Conservation (phyloP, 345 rosid genomes). For the Iberis pinnata region DNA sequence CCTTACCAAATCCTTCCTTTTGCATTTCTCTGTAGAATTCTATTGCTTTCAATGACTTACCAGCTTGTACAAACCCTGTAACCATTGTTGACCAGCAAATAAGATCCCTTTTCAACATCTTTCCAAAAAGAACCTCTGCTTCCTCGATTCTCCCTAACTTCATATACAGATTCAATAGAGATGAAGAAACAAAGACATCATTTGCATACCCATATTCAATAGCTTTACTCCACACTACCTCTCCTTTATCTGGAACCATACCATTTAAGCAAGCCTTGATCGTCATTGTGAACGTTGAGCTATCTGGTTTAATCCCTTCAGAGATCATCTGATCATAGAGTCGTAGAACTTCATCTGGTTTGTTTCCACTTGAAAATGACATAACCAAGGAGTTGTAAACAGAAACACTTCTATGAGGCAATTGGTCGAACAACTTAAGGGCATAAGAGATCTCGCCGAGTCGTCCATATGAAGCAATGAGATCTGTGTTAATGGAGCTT, state of each 20-base stretch:
- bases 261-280: constrained; percentile 58
- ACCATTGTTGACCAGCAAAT: constrained; percentile 72
- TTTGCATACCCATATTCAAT: constrained; percentile 45
- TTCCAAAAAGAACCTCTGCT: constrained; percentile 46
- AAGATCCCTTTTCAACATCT: constrained; percentile 51
- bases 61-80: constrained; percentile 47
- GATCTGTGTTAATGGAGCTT: constrained; percentile 18
- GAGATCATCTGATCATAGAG: constrained; percentile 46
- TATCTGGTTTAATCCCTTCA: constrained; percentile 54
- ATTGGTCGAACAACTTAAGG: constrained; percentile 47
- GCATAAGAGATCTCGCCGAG: constrained; percentile 39
- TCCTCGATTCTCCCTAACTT: constrained; percentile 47
- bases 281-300: constrained; percentile 61
- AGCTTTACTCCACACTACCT: constrained; percentile 48
- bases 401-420: constrained; percentile 42
- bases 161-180: constrained; percentile 57
- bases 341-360: constrained; percentile 38
- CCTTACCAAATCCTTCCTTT: constrained; percentile 51
- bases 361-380: constrained; percentile 43
- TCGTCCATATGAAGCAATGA: constrained; percentile 32
- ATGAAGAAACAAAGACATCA: constrained; percentile 69
- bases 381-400: constrained; percentile 53
- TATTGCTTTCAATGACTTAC: constrained; percentile 42
- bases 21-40: constrained; percentile 51
- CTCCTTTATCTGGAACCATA: constrained; percentile 41